Evolutionary conservation across 495 filamentous ascomycete species (phyloP), one percentile per base, ranked within the genome.

Genomic region (Penicillium salamii): DNA sequence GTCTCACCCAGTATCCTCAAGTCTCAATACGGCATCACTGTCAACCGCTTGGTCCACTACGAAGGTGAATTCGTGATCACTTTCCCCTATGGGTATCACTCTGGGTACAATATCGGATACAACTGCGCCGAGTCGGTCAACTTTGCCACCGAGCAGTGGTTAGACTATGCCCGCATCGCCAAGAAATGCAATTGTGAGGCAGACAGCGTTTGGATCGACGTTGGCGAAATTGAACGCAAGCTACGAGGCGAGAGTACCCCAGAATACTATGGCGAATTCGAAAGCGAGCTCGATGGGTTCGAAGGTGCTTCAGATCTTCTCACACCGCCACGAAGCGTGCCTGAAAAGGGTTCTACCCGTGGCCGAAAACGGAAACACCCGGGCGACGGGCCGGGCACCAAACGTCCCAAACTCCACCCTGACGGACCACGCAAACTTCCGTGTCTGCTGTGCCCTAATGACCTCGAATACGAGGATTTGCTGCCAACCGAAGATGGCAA

Each of bases 111-210:
- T 55, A 71, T 99, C 28, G 93, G 95, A 11, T 99, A 99, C 68
- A 99, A 99, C 66, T 99, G 93, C 66, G 93, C 93, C 26, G 93
- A 99, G 63, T 96, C 93, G 2, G 93, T 99, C 67, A 99, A 99
- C 66, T 99, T 99, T 67, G 93, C 92, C 14, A 84, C 92, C 9
- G 90, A 96, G 53, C 82, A 87, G 33, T 99, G 93, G 93, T 68
- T 99, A 28, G 81, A 93, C 18, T 96, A 91, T 75, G 93, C 89
- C n/a, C 85, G 87, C 49, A 88, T 96, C 56, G 95, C 93, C n/a
- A 95, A 96, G 65, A 96, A 92, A 63, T 99, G 93, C 66, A 80
- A 97, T 61, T 99, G 93, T 64, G 89, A 90, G 57, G 81, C 90
- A 38, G 93, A 99, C 72, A 96, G 91, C 54, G 93, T 99, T 19